These are phyloP conservation scores for Pseudogymnoascus sp. DNA, from an alignment of 2,329 filamentous ascomycete species.

Conservation along the genomic window DNA sequence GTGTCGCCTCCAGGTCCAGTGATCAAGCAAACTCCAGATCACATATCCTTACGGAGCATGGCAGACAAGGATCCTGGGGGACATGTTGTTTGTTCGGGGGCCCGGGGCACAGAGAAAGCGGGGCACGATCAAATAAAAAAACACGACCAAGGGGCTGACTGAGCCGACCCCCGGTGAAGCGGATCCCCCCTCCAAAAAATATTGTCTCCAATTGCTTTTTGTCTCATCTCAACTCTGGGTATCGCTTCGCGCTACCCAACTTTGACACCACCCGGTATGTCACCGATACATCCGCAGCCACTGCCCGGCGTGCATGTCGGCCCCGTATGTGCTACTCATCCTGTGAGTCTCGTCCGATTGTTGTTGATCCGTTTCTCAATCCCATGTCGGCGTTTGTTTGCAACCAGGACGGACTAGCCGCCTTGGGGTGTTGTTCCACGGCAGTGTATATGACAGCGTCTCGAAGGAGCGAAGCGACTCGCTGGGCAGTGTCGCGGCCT, in stretches of 20 bases:
- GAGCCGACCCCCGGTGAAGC: neutral
- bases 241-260: neutral
- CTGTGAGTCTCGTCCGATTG: neutral
- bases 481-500: neutral
- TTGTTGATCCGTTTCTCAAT: neutral
- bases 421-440: constrained; percentile 3
- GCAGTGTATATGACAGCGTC: constrained; percentile 1
- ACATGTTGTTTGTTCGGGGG: neutral
- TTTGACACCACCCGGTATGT: constrained; percentile 1
- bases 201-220: neutral
- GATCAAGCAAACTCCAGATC: neutral
- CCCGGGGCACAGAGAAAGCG: neutral
- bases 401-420: neutral
- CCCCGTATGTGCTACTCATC: neutral
- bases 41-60: constrained; percentile 2
- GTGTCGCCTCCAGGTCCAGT: constrained; percentile 6
- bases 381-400: neutral
- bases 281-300: neutral
- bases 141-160: neutral
- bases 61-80: neutral
- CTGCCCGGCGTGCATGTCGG: neutral
- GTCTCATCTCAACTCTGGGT: constrained; percentile 6
- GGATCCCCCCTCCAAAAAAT: neutral
- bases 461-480: neutral
- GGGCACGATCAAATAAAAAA: neutral